Evolutionary conservation across 1,284 basidiomycete genomes (phyloP).

Genomic region (Heliocybe sulcata): DNA sequence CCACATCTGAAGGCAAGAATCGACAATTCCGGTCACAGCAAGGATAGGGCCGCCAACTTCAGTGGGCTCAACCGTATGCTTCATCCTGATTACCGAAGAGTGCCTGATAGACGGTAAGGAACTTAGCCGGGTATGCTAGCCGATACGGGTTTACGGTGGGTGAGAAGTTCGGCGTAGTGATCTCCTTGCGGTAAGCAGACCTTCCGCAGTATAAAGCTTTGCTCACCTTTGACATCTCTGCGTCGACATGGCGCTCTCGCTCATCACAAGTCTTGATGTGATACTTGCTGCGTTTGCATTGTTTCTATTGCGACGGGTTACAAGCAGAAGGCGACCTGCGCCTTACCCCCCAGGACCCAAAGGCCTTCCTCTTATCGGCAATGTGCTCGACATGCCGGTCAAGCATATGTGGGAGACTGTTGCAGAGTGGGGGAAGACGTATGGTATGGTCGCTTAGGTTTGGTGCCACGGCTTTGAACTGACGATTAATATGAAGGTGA

Average conservation of each 20-base stretch:
- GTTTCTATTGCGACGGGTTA: constrained; percentile 3
- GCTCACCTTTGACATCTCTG: not conserved
- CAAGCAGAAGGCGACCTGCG: not conserved
- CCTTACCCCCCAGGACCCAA: constrained; percentile 20
- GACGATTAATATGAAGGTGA: constrained; percentile 11
- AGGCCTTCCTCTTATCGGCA: constrained; percentile 19
- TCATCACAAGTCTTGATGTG: not conserved
- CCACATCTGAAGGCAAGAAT: too few species aligned
- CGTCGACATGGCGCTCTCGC: not conserved
- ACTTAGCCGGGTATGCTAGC: too few species aligned
- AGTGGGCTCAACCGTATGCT: too few species aligned
- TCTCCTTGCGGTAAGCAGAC: too few species aligned
- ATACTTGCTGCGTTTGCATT: not conserved
- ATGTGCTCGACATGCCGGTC: constrained; percentile 19
- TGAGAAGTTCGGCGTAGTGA: too few species aligned
- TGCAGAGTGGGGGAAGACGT: constrained; percentile 11
- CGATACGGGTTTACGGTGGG: too few species aligned
- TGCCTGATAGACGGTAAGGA: too few species aligned
- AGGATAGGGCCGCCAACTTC: too few species aligned
- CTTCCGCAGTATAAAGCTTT: too few species aligned
- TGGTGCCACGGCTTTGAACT: not conserved
- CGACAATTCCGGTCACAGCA: too few species aligned
- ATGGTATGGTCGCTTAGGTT: constrained; percentile 6
- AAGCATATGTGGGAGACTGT: constrained; percentile 17
- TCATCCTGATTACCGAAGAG: too few species aligned